phyloP scores from a whole-genome alignment of 2,329 filamentous ascomycete genomes.

The Metarhizium anisopliae region DNA sequence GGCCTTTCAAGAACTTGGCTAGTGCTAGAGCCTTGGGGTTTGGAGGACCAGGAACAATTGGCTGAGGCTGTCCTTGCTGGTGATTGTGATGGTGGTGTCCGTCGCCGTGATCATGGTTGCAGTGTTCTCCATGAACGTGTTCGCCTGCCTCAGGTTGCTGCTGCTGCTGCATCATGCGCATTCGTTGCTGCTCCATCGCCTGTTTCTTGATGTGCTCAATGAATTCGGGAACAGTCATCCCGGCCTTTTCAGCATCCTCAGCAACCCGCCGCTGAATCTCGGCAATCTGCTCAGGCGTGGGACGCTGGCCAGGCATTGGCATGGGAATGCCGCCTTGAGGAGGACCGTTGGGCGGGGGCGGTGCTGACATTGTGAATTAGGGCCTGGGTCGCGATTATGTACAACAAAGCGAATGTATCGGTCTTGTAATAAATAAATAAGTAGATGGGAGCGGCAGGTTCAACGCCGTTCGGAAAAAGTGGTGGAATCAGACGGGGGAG shows the following conservation, averaged over 20 bases:
- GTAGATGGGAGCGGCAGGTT: not conserved
- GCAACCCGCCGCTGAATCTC: constrained; percentile 77
- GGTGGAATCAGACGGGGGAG: not conserved
- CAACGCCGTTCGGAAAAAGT: not conserved
- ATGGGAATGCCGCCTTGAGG: constrained; percentile 16
- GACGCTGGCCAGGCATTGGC: constrained; percentile 32
- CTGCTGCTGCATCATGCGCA: constrained; percentile 38
- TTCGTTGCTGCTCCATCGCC: constrained; percentile 38
- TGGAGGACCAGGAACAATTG: constrained; percentile 69
- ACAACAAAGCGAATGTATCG: constrained; percentile 2
- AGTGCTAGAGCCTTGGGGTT: constrained; percentile 84
- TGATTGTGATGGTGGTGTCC: constrained; percentile 13
- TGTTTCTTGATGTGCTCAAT: constrained; percentile 59
- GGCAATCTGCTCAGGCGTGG: constrained; percentile 76
- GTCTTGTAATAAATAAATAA: not conserved
- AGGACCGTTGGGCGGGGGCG: constrained; percentile 12
- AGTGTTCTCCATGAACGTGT: constrained; percentile 12
- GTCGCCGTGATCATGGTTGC: constrained; percentile 20
- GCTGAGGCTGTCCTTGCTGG: constrained; percentile 47
- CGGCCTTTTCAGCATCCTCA: constrained; percentile 72
- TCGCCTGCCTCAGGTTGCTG: constrained; percentile 19
- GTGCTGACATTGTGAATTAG: constrained; percentile 18
- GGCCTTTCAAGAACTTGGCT: constrained; percentile 75
- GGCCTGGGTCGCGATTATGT: constrained; percentile 6
- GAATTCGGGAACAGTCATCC: constrained; percentile 79